A percentile compares a stretch with the other conserved stretches of the same genome.
phyloP scores from a whole-genome alignment of 164 flowering plant species.

The Liquidambar formosana region DNA sequence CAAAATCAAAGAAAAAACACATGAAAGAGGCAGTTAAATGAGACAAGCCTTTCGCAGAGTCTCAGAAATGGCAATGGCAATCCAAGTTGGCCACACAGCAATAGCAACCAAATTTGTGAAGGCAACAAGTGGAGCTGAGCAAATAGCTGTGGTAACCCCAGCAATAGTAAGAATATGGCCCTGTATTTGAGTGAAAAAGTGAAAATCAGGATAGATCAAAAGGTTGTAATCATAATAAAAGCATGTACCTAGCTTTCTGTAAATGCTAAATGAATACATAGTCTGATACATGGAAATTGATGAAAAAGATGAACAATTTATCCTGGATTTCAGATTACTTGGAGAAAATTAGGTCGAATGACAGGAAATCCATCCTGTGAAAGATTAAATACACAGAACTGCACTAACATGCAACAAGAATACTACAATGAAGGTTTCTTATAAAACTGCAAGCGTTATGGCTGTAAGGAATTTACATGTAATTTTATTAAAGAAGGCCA shows the following conservation, averaged over 20 bases:
- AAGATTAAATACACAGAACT: too few species aligned
- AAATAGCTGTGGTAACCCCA: slow-evolving; percentile 83
- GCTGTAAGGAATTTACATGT: too few species aligned
- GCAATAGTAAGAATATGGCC: slow-evolving; percentile 86
- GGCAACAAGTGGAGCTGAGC: slow-evolving; percentile 76
- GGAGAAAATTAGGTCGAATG: too few species aligned
- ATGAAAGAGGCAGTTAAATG: background rate
- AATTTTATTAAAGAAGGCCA: too few species aligned
- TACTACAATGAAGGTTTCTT: too few species aligned
- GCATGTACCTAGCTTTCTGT: background rate
- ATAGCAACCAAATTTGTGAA: slow-evolving; percentile 66
- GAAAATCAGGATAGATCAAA: background rate
- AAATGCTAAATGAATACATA: background rate
- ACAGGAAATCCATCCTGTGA: too few species aligned
- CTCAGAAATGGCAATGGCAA: slow-evolving; percentile 76
- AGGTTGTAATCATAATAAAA: too few species aligned
- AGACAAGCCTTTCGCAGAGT: slow-evolving; percentile 74
- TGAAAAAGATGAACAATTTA: too few species aligned
- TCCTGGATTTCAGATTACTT: too few species aligned
- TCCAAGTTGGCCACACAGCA: slow-evolving; percentile 90
- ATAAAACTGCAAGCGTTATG: too few species aligned
- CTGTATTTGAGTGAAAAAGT: slow-evolving; percentile 36
- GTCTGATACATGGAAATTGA: too few species aligned
- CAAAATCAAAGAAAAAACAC: background rate
- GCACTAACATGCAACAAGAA: too few species aligned